Base-by-base conservation (phyloP, 257 asterid species). In the Nicotiana tabacum region DNA sequence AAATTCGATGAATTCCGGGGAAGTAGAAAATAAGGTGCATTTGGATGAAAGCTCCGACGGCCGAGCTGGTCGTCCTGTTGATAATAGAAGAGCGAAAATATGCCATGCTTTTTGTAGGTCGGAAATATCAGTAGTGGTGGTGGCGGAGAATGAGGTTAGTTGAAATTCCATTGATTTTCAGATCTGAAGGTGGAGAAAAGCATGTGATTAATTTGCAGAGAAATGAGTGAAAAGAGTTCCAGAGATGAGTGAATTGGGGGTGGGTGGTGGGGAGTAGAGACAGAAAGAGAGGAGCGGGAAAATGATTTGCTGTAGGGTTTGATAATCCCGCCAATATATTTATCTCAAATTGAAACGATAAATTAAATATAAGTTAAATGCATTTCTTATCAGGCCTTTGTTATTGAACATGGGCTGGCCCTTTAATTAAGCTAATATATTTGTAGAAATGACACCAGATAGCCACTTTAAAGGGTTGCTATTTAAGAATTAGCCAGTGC, bases 91-190 rank as follows among this genome's bases (percentile, higher is more conserved):
- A 16, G 90, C 90, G 83, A 88, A 81, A 29, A 95, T 82, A n/a
- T 88, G 88, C 98, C 98, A 95, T 29, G 95, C 92, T 81, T 84
- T 84, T 32, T 87, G 86, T 10, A 72, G 53, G 43, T 89, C 89
- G 74, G 93, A 78, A 77, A 84, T 82, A 84, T 81, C 77, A 82
- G 82, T 66, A 7, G 46, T 70, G 64, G 88, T n/a, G 85, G 83
- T 3, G 24, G 83, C 33, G 83, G 66, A 69, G 53, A 51, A 30
- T 77, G 81, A 74, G 70, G 82, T 85, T 83, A 51, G 87, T 27
- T 76, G 27, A 76, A 51, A 24, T 55, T 85, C 89, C 92, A 87
- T 94, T 0, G 64, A 17, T 77, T 35, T 39, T 70, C 84, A 87
- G 94, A 90, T 92, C 89, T 77, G 90, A 78, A 82, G 30, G 37